Evolutionary conservation across 106 monocot species (phyloP).

Genomic region (Iris macrosiphon): DNA sequence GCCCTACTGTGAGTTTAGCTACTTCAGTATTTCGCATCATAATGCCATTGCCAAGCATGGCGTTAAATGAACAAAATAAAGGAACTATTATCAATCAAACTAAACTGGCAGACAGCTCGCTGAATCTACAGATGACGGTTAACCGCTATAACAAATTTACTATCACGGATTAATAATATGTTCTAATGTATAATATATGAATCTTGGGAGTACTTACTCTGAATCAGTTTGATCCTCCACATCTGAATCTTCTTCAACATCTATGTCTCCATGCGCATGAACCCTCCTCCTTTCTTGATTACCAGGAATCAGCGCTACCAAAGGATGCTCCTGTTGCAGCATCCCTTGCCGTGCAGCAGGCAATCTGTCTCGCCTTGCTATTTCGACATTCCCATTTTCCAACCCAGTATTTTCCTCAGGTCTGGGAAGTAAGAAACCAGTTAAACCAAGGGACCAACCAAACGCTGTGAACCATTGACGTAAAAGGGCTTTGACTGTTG

Average conservation of each 20-base stretch:
- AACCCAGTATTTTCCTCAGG: constrained; percentile 57
- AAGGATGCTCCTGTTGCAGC: constrained; percentile 31
- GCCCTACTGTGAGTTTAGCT: too few relatives aligned
- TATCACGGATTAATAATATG: too few relatives aligned
- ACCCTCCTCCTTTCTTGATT: constrained; percentile 34
- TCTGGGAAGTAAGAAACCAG: constrained; percentile 78
- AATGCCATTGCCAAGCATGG: too few relatives aligned
- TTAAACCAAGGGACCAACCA: constrained; percentile 98
- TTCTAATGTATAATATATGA: too few relatives aligned
- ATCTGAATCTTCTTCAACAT: constrained; percentile 63
- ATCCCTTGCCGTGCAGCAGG: constrained; percentile 48
- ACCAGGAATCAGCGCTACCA: constrained; percentile 33
- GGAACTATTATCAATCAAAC: too few relatives aligned
- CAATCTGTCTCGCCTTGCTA: constrained; percentile 35
- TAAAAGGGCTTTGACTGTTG: constrained; percentile 73
- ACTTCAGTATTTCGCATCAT: too few relatives aligned
- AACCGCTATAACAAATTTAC: too few relatives aligned
- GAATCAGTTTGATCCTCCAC: constrained; percentile 72
- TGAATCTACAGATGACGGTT: too few relatives aligned
- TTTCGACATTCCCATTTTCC: constrained; percentile 57
- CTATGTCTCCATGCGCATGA: constrained; percentile 24
- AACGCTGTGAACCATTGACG: constrained; percentile 81
- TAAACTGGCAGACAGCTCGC: too few relatives aligned
- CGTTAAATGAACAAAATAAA: too few relatives aligned
- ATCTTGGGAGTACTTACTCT: constrained; percentile 53